A percentile compares a stretch with the other conserved stretches of the same genome.
Conservation (phyloP, 208 protist species). For the Naegleria fowleri region DNA sequence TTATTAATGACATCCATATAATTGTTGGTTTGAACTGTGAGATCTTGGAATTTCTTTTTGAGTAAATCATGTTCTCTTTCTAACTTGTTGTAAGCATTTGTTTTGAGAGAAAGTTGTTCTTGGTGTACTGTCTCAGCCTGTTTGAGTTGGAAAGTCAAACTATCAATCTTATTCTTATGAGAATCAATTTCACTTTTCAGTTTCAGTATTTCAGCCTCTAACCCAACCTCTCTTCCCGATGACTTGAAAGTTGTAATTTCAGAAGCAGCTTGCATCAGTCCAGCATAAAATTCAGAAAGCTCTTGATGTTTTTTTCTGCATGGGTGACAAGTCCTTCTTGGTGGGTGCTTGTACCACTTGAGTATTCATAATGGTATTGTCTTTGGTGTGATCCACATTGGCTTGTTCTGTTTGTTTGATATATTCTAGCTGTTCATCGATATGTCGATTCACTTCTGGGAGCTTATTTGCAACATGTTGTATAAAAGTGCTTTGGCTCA, state of each 20-base stretch:
- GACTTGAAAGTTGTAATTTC: not conserved
- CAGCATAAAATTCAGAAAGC: not conserved
- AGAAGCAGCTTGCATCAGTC: not conserved
- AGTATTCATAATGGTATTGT: not conserved
- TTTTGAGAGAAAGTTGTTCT: not conserved
- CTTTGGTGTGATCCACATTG: not conserved
- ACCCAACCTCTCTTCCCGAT: not conserved
- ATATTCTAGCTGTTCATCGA: not conserved
- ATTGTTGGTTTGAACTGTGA: not conserved
- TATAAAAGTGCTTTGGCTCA: not conserved
- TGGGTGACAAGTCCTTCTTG: not conserved
- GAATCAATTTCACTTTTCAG: not conserved
- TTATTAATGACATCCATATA: no score
- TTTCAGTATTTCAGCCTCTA: not conserved
- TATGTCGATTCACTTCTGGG: not conserved
- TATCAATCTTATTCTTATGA: not conserved
- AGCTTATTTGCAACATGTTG: not conserved
- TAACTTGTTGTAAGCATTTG: not conserved
- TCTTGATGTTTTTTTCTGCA: not conserved
- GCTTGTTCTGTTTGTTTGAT: not conserved
- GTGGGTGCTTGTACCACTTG: no score
- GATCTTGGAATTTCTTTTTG: not conserved
- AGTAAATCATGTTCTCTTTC: not conserved
- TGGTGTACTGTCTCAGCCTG: not conserved
- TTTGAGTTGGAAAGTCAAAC: not conserved